These are phyloP conservation scores for Phaeomoniella chlamydospora DNA, from an alignment of 2,329 filamentous ascomycete species.

Conservation along the genomic window DNA sequence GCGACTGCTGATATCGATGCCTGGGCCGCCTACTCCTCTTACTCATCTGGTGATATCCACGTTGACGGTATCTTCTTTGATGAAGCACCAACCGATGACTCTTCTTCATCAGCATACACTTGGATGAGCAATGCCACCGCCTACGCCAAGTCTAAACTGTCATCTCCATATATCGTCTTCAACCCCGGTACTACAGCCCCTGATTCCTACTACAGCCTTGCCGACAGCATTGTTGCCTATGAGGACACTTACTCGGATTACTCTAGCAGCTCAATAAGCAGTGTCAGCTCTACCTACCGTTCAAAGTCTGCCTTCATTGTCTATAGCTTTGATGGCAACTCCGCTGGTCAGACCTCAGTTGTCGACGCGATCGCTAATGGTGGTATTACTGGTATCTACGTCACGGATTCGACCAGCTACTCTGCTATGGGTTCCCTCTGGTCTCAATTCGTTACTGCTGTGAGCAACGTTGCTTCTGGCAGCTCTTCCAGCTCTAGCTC, in stretches of 20 bases:
- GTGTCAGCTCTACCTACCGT: neutral
- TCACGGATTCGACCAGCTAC: neutral
- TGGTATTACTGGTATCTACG: neutral
- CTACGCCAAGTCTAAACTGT: neutral
- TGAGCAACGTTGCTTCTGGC: neutral
- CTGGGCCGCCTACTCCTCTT: neutral
- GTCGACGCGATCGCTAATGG: neutral
- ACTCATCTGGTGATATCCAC: neutral
- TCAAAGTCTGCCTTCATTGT: neutral
- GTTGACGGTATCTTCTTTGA: neutral
- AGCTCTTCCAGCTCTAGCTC: neutral
- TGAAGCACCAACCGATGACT: neutral
- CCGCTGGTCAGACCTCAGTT: neutral
- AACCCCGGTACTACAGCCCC: neutral
- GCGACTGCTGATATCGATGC: neutral
- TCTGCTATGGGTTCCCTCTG: neutral
- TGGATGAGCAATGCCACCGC: neutral
- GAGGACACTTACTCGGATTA: neutral
- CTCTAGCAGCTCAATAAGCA: neutral
- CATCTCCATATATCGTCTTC: neutral
- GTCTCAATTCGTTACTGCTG: neutral
- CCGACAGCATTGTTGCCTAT: neutral
- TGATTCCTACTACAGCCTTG: neutral
- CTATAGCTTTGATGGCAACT: neutral
- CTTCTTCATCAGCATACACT: neutral